Conservation (phyloP, 2,329 filamentous ascomycete species). For the Penicillium sp. region DNA sequence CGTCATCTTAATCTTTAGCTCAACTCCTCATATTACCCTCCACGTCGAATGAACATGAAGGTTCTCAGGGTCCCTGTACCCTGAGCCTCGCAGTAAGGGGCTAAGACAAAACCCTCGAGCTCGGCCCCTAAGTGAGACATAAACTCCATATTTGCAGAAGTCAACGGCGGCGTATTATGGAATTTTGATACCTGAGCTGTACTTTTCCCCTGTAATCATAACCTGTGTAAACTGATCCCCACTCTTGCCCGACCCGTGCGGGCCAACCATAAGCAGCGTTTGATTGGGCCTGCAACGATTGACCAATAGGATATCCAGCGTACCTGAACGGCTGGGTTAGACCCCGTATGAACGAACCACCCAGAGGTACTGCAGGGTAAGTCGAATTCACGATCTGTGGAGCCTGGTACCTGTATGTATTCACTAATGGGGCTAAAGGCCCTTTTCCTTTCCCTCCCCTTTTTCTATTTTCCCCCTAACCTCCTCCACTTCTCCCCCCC, state of each 20-base stretch:
- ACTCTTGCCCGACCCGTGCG: slow-evolving; percentile 6
- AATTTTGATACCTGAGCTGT: background rate
- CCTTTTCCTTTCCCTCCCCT: slow-evolving; percentile 8
- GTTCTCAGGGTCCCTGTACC: background rate
- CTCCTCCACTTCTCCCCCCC: slow-evolving; percentile 15
- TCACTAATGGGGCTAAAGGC: background rate
- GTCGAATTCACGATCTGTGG: slow-evolving; percentile 3
- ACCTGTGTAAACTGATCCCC: background rate
- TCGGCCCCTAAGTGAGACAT: slow-evolving; percentile 2
- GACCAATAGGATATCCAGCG: background rate
- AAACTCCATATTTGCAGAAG: background rate
- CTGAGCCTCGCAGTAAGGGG: slow-evolving; percentile 1
- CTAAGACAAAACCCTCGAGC: background rate
- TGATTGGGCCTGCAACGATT: background rate
- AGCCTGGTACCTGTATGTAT: background rate
- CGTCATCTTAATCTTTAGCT: no score
- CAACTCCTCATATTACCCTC: background rate
- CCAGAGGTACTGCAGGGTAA: background rate
- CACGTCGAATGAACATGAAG: background rate
- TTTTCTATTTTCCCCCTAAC: slow-evolving; percentile 17
- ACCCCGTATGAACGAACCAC: background rate
- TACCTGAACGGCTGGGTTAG: slow-evolving; percentile 2
- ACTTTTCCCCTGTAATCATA: background rate
- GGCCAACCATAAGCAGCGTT: background rate
- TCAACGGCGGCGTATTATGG: background rate